Evolutionary conservation across 192 early-diverging fungal genomes (phyloP), one percentile per base, ranked within the genome.

Genomic region (Backusella luteola): DNA sequence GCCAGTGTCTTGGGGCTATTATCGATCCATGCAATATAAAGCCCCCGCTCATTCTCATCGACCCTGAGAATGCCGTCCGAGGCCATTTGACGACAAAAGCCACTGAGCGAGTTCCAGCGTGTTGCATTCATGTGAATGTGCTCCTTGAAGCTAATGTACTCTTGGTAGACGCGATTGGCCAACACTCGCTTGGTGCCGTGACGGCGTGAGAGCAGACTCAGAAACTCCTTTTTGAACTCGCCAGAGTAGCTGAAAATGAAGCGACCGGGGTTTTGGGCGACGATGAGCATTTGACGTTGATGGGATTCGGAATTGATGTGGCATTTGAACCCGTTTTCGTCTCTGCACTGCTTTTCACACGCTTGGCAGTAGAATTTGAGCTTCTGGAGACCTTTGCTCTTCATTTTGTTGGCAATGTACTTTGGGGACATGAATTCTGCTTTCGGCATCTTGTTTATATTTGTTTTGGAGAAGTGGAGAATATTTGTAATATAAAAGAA

Each of bases 61-160:
- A 98, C 94, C 56, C 87, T 84, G 69, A 91, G 91, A 26, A 93
- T 86, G 5, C 97, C 96, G 76, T 95, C 89, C 56, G 87, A 85
- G 0, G 95, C 96, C 44, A 99, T 80, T 78, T 94, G 85, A 84
- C 91, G 95, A 53, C 91, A 88, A 83, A 97, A 99, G 44, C 94
- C 96, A 12, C 92, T 87, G 34, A 99, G 83, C 17, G 96, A 89
- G 5, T 91, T 85, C 98, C 98, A 99, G 70, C 89, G 84, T 0
- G 98, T 99, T 1, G 96, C 87, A 77, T 98, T 99, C 96, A 99
- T 97, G 77, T 99, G 98, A 42, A 96, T 73, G 83, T 99, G 98
- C 59, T 94, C 86, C 38, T 92, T 84, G 81, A 98, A 94, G 3
- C 91, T 83, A 74, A 99, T 95, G 38, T 96, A 96, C 80, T 99